Evolutionary conservation across 345 rosid species (phyloP), one percentile per base, ranked within the genome.

Genomic region (Gossypium turneri): DNA sequence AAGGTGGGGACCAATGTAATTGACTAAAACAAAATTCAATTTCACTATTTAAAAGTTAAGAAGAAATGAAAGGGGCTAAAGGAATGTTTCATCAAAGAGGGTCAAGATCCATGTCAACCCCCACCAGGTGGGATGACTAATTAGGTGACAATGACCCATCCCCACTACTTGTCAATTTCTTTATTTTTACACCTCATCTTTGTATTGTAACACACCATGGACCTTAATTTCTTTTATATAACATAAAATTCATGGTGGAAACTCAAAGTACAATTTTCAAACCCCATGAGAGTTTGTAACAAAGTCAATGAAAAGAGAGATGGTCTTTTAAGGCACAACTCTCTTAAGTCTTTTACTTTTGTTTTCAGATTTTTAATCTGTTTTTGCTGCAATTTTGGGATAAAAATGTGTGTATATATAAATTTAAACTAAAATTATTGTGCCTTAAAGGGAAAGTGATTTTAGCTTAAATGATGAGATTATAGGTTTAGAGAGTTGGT

Each of bases 51-150:
- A 58, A 72, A 12, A 70, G 51, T 34, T 34, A 58, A 25, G 1
- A 67, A 61, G 15, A 47, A 72, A 61, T 2, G 9, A 61, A 45
- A 17, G 19, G 51, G 51, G 12, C 27, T 64, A 29, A 64, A 55
- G 78, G 78, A 75, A 75, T 75, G 78, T 75, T 75, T 67, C 45
- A 75, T 66, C 25, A 44, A 17, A 43, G 66, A 75, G 66, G 72
- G 78, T 75, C 78, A 75, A 75, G 73, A 65, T 75, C 78, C 78
- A 56, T 65, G 78, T 75, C 78, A 75, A 75, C 57, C 53, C 66
- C 66, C 65, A n/a, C 67, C 53, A 16, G 53, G 73, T 38, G 78
- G 62, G 50, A 67, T 43, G 63, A 47, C 64, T 38, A 29, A 50
- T 50, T 50, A 13, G 71, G 24, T 64, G 77, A 74, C 53, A 56